Percentiles rank a stretch among this genome's conserved stretches.
phyloP scores from a whole-genome alignment of 179 eudicot genomes.

The Dionaea muscipula region DNA sequence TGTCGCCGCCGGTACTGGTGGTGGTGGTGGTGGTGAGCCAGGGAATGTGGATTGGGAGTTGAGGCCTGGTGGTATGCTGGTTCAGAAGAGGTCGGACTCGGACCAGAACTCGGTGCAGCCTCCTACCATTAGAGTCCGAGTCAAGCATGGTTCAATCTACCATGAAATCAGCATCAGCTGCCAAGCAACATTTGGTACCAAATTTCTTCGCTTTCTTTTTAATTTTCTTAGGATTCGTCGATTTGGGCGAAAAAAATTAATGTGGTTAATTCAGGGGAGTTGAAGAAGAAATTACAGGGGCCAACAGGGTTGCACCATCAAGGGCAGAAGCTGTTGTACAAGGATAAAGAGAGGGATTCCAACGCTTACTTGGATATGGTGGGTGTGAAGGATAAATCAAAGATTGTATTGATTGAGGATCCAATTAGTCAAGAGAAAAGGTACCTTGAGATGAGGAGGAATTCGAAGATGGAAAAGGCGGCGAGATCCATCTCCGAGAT shows the following conservation, averaged over 20 bases:
- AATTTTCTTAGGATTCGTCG: neutral
- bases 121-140: constrained; percentile 52
- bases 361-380: constrained; percentile 54
- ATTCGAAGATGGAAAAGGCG: constrained; percentile 67
- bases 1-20: constrained; percentile 6
- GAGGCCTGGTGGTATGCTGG: constrained; percentile 66
- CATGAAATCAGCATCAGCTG: constrained; percentile 51
- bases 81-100: constrained; percentile 47
- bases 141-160: constrained; percentile 39
- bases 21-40: constrained; percentile 12
- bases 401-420: constrained; percentile 65
- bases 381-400: constrained; percentile 83
- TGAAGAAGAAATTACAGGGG: constrained; percentile 66
- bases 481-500: constrained; percentile 60
- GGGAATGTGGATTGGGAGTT: constrained; percentile 50
- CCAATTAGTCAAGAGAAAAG: constrained; percentile 80
- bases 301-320: constrained; percentile 82
- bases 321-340: constrained; percentile 61
- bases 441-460: constrained; percentile 67
- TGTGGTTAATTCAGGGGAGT: constrained; percentile 46
- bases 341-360: constrained; percentile 65
- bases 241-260: neutral
- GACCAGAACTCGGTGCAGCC: constrained; percentile 28
- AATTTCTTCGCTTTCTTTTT: neutral
- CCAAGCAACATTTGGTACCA: constrained; percentile 51